Percentiles rank a stretch among this genome's conserved stretches.
Evolutionary conservation across 2,329 filamentous ascomycete genomes (phyloP).

Genomic region (Phyllosticta paracitricarpa): DNA sequence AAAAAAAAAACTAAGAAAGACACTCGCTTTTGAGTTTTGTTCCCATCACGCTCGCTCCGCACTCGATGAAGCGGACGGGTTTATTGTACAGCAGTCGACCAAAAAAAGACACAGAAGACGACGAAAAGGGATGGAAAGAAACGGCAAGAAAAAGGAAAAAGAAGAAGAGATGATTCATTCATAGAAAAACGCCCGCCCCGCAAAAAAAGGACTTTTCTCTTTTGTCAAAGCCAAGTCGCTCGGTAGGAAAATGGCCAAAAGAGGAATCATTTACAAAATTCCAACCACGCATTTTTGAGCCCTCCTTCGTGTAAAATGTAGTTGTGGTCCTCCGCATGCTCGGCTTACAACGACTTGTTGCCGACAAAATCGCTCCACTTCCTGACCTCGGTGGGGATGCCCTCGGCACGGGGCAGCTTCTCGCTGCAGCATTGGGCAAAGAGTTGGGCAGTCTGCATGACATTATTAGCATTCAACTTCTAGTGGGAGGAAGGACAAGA

Average conservation of each 20-base stretch:
- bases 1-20: too few relatives aligned
- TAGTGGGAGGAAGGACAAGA: conserved; percentile 11
- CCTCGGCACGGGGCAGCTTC: conserved; percentile 82
- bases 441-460: conserved; percentile 72
- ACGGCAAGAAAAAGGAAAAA: neutral
- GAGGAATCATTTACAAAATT: neutral
- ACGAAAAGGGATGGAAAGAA: neutral
- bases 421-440: conserved; percentile 96
- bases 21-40: too few relatives aligned
- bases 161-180: neutral
- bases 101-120: neutral
- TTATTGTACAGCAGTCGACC: neutral
- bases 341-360: conserved; percentile 13
- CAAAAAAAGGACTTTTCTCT: neutral
- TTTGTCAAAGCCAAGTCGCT: neutral
- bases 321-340: neutral
- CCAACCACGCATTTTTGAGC: neutral
- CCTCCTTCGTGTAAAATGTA: neutral
- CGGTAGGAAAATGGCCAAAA: neutral
- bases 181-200: neutral
- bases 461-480: neutral
- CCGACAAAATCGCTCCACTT: conserved; percentile 95
- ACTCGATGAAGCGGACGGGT: too few relatives aligned
- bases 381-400: conserved; percentile 82
- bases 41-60: too few relatives aligned